Evolutionary conservation across 2,329 filamentous ascomycete genomes (phyloP), one percentile per base, ranked within the genome.

Genomic region (Fulvia fulva): DNA sequence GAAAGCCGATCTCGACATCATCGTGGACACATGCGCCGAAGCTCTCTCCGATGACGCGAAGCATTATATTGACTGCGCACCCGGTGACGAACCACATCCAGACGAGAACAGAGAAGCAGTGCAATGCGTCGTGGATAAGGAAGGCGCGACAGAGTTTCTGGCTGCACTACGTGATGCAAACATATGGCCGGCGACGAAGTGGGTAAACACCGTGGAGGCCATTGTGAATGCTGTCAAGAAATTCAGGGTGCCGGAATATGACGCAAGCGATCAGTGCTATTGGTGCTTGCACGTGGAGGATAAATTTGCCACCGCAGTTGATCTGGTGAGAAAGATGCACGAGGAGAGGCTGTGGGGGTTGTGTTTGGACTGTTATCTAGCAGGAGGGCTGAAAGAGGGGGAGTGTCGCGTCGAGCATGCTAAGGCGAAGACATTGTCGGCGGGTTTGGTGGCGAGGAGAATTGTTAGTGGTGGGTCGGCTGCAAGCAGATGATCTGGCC

Each of bases 361-460:
- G 34, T 71, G 69, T 55, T 56, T 70, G 54, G 69, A 71, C 47
- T 71, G 69, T 53, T 68, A 67, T 56, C 64, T 61, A 45, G 58
- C 57, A 26, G 63, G 62, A 5, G 64, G 62, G 5, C 19, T 63
- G 34, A 60, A 61, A 23, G 30, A 23, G 6, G 65, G 63, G n/a
- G 62, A 70, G 52, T 71, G 69, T 45, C 55, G 68, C 30, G 60
- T 56, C 30, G 64, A 67, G 51, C 69, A 71, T 58, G 53, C 53
- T n/a, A 70, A 70, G 57, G 26, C 30, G 12, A 41, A 30, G 54
- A 34, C 2, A 3, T 21, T 55, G 2, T 47, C 52, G 22, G 41
- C 43, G 37, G n/a, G 25, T 44, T 12, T 55, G 23, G 26, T 23
- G 43, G 41, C 52, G 11, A 47, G 25, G 44, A n/a, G 37, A 4